These are phyloP conservation scores for Hypoxylon sp. DNA, from an alignment of 2,329 filamentous ascomycete species.

Conservation along the genomic window DNA sequence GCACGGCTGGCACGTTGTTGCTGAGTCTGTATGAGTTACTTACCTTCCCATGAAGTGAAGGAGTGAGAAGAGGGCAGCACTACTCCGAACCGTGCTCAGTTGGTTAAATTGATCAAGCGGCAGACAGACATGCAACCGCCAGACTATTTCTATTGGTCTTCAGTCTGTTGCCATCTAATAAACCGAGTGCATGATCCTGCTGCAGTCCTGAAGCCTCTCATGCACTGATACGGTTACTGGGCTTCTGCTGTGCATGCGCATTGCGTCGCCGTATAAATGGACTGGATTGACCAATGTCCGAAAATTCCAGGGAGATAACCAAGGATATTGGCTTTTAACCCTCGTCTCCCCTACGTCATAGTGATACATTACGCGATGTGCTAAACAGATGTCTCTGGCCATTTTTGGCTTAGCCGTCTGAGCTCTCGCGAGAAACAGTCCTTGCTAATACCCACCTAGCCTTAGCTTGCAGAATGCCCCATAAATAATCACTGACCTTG, in stretches of 20 bases:
- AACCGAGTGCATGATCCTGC: slow-evolving; percentile 39
- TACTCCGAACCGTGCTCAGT: slow-evolving; percentile 4
- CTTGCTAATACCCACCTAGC: slow-evolving; percentile 17
- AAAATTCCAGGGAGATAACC: slow-evolving; percentile 30
- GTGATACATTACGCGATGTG: slow-evolving; percentile 10
- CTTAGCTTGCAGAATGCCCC: slow-evolving; percentile 16
- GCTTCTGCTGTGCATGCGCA: slow-evolving; percentile 31
- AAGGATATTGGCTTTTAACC: slow-evolving; percentile 23
- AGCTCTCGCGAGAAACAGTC: slow-evolving; percentile 16
- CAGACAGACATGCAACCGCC: slow-evolving; percentile 6
- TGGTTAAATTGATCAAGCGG: slow-evolving; percentile 28
- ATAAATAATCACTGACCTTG: slow-evolving; percentile 14
- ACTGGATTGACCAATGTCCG: slow-evolving; percentile 34
- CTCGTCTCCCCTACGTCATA: slow-evolving; percentile 36
- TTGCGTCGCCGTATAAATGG: slow-evolving; percentile 16
- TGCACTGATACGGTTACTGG: slow-evolving; percentile 26
- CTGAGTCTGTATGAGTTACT: too few relatives aligned
- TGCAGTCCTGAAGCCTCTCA: slow-evolving; percentile 20
- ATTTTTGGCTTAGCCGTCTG: slow-evolving; percentile 21
- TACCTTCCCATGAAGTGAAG: too few relatives aligned
- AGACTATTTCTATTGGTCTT: slow-evolving; percentile 17
- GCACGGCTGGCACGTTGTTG: slow-evolving; percentile 6
- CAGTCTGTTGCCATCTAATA: slow-evolving; percentile 30
- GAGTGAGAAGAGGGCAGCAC: too few relatives aligned
- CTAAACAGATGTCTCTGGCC: slow-evolving; percentile 26